phyloP scores from a whole-genome alignment of 1,284 basidiomycete species.

The Apiotrichum laibachii region DNA sequence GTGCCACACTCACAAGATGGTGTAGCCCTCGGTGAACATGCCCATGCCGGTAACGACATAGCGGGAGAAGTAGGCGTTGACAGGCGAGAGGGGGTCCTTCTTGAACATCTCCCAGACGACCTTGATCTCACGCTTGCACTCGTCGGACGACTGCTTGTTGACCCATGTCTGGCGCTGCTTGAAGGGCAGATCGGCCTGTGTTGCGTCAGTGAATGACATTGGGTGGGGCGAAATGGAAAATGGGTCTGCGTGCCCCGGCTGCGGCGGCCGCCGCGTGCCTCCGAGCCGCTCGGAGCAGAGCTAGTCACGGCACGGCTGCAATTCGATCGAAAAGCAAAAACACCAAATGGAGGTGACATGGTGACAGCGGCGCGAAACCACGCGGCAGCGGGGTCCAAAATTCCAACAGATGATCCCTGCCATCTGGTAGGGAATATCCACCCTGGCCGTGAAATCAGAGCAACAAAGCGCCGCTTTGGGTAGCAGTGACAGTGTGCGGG shows the following conservation, averaged over 20 bases:
- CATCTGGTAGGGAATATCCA: too few relatives aligned
- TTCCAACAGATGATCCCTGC: not conserved
- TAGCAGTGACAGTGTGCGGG: too few relatives aligned
- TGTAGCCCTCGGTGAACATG: constrained; percentile 56
- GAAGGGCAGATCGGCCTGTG: constrained; percentile 45
- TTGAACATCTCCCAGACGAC: constrained; percentile 56
- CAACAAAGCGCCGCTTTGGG: too few relatives aligned
- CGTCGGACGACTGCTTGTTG: constrained; percentile 51
- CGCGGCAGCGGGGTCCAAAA: not conserved
- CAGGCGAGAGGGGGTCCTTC: constrained; percentile 52
- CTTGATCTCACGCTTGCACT: constrained; percentile 52
- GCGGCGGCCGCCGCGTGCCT: too few relatives aligned
- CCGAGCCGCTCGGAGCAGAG: too few relatives aligned
- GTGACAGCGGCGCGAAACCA: not conserved
- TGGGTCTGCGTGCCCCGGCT: too few relatives aligned
- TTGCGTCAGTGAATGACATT: too few relatives aligned
- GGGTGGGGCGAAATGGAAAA: too few relatives aligned
- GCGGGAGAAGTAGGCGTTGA: constrained; percentile 53
- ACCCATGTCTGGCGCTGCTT: constrained; percentile 49
- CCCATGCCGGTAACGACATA: constrained; percentile 58
- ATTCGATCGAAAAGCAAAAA: not conserved
- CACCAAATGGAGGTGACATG: not conserved
- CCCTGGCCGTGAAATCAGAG: too few relatives aligned
- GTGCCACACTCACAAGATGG: constrained; percentile 26
- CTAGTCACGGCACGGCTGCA: too few relatives aligned